Evolutionary conservation across 2,329 filamentous ascomycete species (phyloP).

Genomic region (Uncinocarpus reesii): DNA sequence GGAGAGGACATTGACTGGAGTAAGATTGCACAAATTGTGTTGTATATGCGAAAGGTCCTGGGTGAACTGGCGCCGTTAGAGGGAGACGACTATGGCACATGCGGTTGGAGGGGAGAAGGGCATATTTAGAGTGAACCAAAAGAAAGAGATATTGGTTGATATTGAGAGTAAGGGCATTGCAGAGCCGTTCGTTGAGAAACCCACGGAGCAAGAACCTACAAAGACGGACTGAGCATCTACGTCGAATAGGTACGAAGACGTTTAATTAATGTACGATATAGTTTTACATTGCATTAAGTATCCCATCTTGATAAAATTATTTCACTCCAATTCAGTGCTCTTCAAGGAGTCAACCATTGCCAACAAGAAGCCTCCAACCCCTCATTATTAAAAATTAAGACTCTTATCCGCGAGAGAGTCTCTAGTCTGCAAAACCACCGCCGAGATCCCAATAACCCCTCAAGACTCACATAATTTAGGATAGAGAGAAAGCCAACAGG

Average conservation of each 20-base stretch:
- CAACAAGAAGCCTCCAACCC: no score
- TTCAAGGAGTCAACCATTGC: no score
- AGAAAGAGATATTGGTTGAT: neutral
- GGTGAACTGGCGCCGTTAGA: constrained; percentile 43
- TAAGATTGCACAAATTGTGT: constrained; percentile 51
- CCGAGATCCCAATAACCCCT: no score
- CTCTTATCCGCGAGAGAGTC: no score
- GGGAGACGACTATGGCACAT: constrained; percentile 48
- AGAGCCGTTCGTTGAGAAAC: constrained; percentile 4
- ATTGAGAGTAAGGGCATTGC: neutral
- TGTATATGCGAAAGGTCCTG: constrained; percentile 52
- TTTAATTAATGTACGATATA: no score
- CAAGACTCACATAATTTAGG: no score
- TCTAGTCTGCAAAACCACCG: no score
- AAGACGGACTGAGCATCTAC: neutral
- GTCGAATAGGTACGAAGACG: no score
- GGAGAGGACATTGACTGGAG: constrained; percentile 47
- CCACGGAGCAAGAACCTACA: neutral
- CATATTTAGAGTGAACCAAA: constrained; percentile 27
- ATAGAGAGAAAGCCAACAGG: no score
- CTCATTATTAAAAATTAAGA: no score
- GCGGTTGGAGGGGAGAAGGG: constrained; percentile 32
- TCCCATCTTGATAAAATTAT: no score
- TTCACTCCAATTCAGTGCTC: no score
- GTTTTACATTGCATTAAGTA: neutral